Evolutionary conservation across 169 alveolate genomes (phyloP), one percentile per base, ranked within the genome.

Genomic region (Plasmodium yoelii): DNA sequence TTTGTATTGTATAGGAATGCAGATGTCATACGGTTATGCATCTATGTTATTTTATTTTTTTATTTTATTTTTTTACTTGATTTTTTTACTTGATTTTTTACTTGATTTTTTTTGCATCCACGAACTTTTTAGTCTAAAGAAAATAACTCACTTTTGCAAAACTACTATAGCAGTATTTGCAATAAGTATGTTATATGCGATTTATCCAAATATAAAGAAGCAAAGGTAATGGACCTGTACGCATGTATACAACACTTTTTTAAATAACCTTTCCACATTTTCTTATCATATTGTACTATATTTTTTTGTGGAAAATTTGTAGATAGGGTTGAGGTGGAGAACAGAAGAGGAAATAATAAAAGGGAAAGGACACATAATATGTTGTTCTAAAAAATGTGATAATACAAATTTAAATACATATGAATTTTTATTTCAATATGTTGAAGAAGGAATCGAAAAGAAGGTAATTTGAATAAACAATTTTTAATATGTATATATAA

Each of bases 251-350:
- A 34, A 34, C 4, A 34, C 2, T 0, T 34, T 34, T 34, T 34
- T 34, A 34, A 3, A 5, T 34, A 34, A 34, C 7, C 7, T 1
- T 34, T 34, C 42, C 4, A 34, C 7, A 34, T 3, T 4, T 3
- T 34, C 42, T 34, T 34, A 34, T 34, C 4, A 34, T 34, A 5
- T 34, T 34, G 42, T 34, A 34, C 4, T 0, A 34, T 34, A 22
- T 22, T 22, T 34, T 34, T 34, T 34, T 4, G 42, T 4, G 42
- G 42, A 4, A 34, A 34, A 3, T 9, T 47, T 28, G 19, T 42
- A 82, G 90, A 82, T 82, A 26, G 90, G 90, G 5, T 47, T 82
- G 7, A 82, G 90, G 70, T 82, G 90, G 90, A 55, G 90, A 68
- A 82, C 90, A 60, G 90, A 82, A 57, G 90, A 70, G 15, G 90